These are phyloP conservation scores for Yarrowia phangngaensis DNA, from an alignment of 805 yeast species.

Conservation along the genomic window DNA sequence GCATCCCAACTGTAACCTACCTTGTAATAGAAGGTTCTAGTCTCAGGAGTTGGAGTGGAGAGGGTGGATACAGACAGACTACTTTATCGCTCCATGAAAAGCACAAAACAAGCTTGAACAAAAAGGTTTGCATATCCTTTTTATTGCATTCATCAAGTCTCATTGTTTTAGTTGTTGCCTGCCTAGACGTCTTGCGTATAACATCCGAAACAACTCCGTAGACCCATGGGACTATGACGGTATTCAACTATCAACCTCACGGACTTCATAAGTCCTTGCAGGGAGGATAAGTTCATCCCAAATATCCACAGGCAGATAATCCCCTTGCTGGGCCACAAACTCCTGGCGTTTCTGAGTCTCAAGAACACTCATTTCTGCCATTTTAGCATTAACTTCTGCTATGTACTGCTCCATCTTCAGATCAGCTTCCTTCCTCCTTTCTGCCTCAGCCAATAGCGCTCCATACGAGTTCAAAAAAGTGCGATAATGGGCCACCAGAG, in stretches of 20 bases:
- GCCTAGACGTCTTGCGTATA: too few species aligned
- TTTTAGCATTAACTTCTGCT: constrained; percentile 4
- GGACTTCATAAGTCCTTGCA: neutral
- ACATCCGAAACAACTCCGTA: too few species aligned
- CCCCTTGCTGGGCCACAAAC: constrained; percentile 11
- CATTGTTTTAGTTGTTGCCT: too few species aligned
- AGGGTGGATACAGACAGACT: too few species aligned
- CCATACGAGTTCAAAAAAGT: constrained; percentile 5
- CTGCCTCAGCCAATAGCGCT: constrained; percentile 2
- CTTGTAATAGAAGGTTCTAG: too few species aligned
- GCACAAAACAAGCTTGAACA: too few species aligned
- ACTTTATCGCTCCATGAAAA: too few species aligned
- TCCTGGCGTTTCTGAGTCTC: constrained; percentile 9
- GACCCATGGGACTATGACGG: too few species aligned
- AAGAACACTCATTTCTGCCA: constrained; percentile 2
- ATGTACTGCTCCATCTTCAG: neutral
- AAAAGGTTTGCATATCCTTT: too few species aligned
- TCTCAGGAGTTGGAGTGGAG: too few species aligned
- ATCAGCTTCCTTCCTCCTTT: constrained; percentile 2
- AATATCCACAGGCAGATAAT: constrained; percentile 19
- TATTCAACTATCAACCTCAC: constrained; percentile 12
- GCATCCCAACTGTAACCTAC: too few species aligned
- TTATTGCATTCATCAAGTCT: too few species aligned
- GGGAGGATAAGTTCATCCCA: constrained; percentile 13
- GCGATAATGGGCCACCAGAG: constrained; percentile 6